Percentiles rank a stretch among this genome's conserved stretches.
These are phyloP conservation scores for Entomortierella parvispora DNA, from an alignment of 192 early-diverging fungal species.

Conservation along the genomic window DNA sequence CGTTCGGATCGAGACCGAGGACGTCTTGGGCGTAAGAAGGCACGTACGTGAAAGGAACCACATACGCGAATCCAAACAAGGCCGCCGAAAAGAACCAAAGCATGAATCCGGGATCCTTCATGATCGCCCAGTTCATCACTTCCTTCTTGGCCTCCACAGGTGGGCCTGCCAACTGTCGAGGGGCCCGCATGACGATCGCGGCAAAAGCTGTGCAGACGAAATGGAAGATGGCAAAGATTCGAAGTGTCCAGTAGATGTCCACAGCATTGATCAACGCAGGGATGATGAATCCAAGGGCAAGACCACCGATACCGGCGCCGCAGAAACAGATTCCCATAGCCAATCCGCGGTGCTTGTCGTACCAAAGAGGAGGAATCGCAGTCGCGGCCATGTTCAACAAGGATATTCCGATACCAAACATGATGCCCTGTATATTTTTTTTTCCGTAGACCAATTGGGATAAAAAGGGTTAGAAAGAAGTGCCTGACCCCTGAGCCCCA, in stretches of 20 bases:
- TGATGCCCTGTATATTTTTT: constrained; percentile 38
- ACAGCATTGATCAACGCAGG: constrained; percentile 41
- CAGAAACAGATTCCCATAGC: constrained; percentile 52
- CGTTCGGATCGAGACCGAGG: constrained; percentile 32
- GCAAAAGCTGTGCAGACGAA: constrained; percentile 48
- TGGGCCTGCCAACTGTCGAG: constrained; percentile 28
- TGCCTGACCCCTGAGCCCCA: too few species aligned
- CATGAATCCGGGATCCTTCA: constrained; percentile 27
- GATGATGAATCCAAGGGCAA: constrained; percentile 24
- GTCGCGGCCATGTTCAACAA: constrained; percentile 52
- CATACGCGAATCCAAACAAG: constrained; percentile 32
- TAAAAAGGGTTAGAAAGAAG: neutral
- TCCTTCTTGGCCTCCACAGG: constrained; percentile 2
- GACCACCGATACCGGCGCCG: constrained; percentile 53
- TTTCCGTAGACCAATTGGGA: too few species aligned
- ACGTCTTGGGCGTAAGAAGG: constrained; percentile 32
- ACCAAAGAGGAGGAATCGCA: constrained; percentile 49
- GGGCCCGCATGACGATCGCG: constrained; percentile 32
- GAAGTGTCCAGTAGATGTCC: constrained; percentile 33
- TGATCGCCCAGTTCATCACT: constrained; percentile 24
- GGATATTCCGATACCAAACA: constrained; percentile 54
- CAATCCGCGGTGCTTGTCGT: constrained; percentile 47
- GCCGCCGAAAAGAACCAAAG: constrained; percentile 17
- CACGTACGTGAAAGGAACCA: constrained; percentile 23
- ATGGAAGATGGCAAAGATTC: constrained; percentile 35